Percentiles rank a stretch among this genome's conserved stretches.
Evolutionary conservation across 83 land plant species (phyloP).

Genomic region (Picea abies): DNA sequence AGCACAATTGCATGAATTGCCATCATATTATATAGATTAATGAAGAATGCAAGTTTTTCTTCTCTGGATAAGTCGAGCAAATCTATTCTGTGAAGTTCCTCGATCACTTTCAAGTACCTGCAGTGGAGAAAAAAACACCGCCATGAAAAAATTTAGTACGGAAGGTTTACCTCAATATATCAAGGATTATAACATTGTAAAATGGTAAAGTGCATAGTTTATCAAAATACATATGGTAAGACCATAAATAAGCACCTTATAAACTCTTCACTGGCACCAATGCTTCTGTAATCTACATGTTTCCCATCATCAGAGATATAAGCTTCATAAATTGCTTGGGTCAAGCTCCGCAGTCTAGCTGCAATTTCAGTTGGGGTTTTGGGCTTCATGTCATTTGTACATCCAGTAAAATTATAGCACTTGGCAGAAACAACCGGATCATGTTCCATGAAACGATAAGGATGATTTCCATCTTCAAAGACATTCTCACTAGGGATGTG

Average conservation of each 20-base stretch:
- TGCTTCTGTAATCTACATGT: slow-evolving; percentile 71
- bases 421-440: slow-evolving; percentile 68
- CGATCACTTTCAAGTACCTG: slow-evolving; percentile 70
- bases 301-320: slow-evolving; percentile 80
- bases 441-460: slow-evolving; percentile 82
- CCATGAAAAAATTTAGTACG: not conserved
- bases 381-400: slow-evolving; percentile 66
- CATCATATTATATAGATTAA: slow-evolving; percentile 86
- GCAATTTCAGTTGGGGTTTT: slow-evolving; percentile 68
- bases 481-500: slow-evolving; percentile 55
- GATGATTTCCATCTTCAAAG: slow-evolving; percentile 85
- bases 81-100: slow-evolving; percentile 80
- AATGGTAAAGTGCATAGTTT: not conserved
- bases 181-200: not conserved
- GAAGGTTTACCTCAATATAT: not conserved
- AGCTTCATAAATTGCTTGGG: slow-evolving; percentile 71
- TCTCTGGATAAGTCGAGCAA: slow-evolving; percentile 61
- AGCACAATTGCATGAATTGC: slow-evolving; percentile 74
- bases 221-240: not conserved
- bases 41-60: slow-evolving; percentile 84
- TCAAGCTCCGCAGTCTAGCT: slow-evolving; percentile 53
- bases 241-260: slow-evolving; percentile 45
- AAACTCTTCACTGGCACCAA: slow-evolving; percentile 74
- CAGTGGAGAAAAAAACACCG: not conserved
- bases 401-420: slow-evolving; percentile 64